A percentile compares a stretch with the other conserved stretches of the same genome.
phyloP scores from a whole-genome alignment of 768 basidiomycete species.

The Trametes villosa region DNA sequence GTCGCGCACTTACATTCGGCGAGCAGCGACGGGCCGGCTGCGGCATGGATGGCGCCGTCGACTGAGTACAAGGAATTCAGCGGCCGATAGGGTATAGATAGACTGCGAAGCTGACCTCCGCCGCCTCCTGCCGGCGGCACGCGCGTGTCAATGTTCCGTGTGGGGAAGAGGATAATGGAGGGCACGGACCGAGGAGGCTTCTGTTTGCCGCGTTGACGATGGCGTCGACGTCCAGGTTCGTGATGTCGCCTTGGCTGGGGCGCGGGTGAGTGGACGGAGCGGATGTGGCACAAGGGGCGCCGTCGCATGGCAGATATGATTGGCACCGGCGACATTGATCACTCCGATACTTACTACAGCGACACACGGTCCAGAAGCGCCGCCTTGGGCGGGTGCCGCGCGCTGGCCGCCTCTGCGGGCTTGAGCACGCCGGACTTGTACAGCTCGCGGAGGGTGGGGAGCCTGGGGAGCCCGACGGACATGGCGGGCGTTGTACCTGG shows the following conservation, averaged over 20 bases:
- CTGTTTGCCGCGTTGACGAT: constrained; percentile 87
- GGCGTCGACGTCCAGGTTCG: constrained; percentile 65
- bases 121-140: constrained; percentile 60
- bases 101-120: constrained; percentile 56
- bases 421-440: constrained; percentile 50
- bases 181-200: constrained; percentile 60
- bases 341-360: constrained; percentile 57
- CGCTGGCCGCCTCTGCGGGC: constrained; percentile 38
- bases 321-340: background rate
- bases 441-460: constrained; percentile 59
- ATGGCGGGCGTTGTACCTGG: constrained; percentile 14
- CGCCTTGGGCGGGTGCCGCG: constrained; percentile 42
- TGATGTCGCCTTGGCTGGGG: constrained; percentile 79
- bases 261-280: background rate
- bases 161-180: constrained; percentile 3
- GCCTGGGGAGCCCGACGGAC: constrained; percentile 45
- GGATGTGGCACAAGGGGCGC: constrained; percentile 12
- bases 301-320: constrained; percentile 1
- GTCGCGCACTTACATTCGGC: constrained; percentile 64
- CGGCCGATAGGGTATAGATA: background rate
- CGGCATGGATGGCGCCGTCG: constrained; percentile 81
- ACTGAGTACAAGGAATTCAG: constrained; percentile 45
- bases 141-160: constrained; percentile 5
- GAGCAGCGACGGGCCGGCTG: constrained; percentile 67
- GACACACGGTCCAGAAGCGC: constrained; percentile 60